Evolutionary conservation across 164 flowering plant species (phyloP).

Genomic region (Warburgia ugandensis): DNA sequence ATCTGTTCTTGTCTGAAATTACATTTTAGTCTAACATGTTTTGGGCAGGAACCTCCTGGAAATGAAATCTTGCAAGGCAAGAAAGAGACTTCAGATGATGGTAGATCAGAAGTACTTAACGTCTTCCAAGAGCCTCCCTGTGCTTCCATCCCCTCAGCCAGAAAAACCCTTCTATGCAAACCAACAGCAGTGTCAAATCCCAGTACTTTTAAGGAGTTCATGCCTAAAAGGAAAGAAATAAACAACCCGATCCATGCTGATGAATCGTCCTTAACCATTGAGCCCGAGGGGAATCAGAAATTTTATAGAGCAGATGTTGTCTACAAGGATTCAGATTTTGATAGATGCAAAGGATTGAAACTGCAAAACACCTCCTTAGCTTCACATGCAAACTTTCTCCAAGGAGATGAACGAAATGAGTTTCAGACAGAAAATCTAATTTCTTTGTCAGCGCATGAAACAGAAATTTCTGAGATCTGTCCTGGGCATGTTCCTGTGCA

Average conservation of each 20-base stretch:
- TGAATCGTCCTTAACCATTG: conserved; percentile 26
- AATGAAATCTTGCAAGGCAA: conserved; percentile 23
- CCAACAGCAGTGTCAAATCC: conserved; percentile 19
- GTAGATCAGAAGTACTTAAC: conserved; percentile 38
- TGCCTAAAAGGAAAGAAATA: conserved; percentile 32
- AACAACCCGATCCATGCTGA: conserved; percentile 17
- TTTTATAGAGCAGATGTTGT: no score
- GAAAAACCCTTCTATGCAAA: conserved; percentile 20
- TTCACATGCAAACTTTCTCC: conserved; percentile 20
- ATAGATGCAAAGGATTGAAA: conserved; percentile 18
- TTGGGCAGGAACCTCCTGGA: conserved; percentile 36
- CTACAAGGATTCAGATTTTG: conserved; percentile 21
- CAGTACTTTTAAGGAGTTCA: conserved; percentile 35
- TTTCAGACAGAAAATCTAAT: conserved; percentile 18
- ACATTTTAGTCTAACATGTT: background rate
- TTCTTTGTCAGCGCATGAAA: conserved; percentile 25
- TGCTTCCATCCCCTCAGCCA: conserved; percentile 34
- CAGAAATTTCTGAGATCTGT: conserved; percentile 34
- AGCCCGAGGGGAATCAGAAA: conserved; percentile 20
- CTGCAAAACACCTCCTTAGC: conserved; percentile 10
- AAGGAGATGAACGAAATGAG: conserved; percentile 18
- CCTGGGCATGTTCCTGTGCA: conserved; percentile 72
- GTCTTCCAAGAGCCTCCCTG: conserved; percentile 42
- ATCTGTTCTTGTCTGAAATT: background rate
- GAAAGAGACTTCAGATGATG: conserved; percentile 28